Evolutionary conservation across 2,329 filamentous ascomycete genomes (phyloP), one percentile per base, ranked within the genome.

Genomic region (Pseudogymnoascus sp.): DNA sequence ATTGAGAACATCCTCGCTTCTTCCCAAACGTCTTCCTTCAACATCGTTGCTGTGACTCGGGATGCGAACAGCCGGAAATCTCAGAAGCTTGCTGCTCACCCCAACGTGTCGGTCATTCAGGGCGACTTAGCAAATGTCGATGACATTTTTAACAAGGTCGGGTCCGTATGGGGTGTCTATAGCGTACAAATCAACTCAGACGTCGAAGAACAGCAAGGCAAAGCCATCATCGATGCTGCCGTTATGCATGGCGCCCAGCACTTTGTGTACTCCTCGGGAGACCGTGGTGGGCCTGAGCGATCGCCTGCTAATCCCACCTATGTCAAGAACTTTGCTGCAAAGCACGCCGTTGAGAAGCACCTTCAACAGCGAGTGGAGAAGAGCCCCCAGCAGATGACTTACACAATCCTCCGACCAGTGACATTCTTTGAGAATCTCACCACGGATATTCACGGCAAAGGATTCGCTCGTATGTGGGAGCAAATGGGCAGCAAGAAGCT

Each of bases 241-340:
- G 65, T 86, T 54, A 78, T 79, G 29, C 73, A 81, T 33, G 76
- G 76, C 9, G 81, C 86, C 57, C 75, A 78, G 61, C 78, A 82
- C 68, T 84, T 87, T 66, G 78, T 88, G 61, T 87, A 85, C 71
- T 79, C 78, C 0, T 84, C 80, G 40, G 81, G 85, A 6, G 85
- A 87, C 62, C 82, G 84, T 26, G 79, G 81, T 50, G 83, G 84
- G 17, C 4, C 24, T 4, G 78, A 73, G 2, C 77, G 76, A 37
- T 79, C 77, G 57, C 72, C 77, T 58, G 74, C 77, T 10, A 78
- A 78, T 64, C 76, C 81, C 0, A 86, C 84, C 2, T 64, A 76
- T 1, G 74, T 87, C 37, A 82, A 83, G 0, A 84, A 87, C 69
- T 88, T 87, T 70, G 76, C 77, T 62, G 74, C 71, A 70, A 87